Conservation (phyloP, 371 early-diverging fungal species). For the Parasitella parasitica region DNA sequence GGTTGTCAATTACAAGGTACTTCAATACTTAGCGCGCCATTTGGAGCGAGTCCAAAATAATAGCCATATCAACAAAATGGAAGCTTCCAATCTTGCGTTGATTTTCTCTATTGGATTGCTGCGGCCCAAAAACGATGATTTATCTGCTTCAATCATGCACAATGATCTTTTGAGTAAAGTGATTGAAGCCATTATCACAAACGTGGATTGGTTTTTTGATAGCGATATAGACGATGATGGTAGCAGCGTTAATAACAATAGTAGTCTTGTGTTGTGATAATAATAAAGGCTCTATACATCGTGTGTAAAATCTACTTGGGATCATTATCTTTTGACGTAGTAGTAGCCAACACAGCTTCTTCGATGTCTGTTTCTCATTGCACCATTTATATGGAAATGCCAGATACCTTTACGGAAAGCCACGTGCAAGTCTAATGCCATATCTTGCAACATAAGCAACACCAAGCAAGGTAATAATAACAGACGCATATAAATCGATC, state of each 20-base stretch:
- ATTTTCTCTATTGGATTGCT: slow-evolving; percentile 72
- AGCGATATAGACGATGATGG: slow-evolving; percentile 6
- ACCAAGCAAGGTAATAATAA: too few species aligned
- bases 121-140: slow-evolving; percentile 49
- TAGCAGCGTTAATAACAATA: background rate
- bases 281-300: too few species aligned
- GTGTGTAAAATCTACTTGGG: too few species aligned
- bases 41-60: slow-evolving; percentile 62
- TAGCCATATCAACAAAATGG: slow-evolving; percentile 81
- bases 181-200: slow-evolving; percentile 56
- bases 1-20: slow-evolving; percentile 57
- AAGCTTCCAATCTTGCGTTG: slow-evolving; percentile 77
- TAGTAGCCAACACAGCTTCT: too few species aligned
- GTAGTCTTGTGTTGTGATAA: background rate
- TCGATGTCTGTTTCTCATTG: too few species aligned
- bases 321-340: too few species aligned
- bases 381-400: too few species aligned
- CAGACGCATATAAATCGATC: too few species aligned
- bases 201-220: slow-evolving; percentile 65
- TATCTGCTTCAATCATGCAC: slow-evolving; percentile 54
- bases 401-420: too few species aligned
- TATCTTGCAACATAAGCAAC: too few species aligned
- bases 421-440: too few species aligned
- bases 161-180: slow-evolving; percentile 53
- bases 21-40: slow-evolving; percentile 71